Evolutionary conservation across 805 yeast species (phyloP).

Genomic region (Yarrowia hollandica): DNA sequence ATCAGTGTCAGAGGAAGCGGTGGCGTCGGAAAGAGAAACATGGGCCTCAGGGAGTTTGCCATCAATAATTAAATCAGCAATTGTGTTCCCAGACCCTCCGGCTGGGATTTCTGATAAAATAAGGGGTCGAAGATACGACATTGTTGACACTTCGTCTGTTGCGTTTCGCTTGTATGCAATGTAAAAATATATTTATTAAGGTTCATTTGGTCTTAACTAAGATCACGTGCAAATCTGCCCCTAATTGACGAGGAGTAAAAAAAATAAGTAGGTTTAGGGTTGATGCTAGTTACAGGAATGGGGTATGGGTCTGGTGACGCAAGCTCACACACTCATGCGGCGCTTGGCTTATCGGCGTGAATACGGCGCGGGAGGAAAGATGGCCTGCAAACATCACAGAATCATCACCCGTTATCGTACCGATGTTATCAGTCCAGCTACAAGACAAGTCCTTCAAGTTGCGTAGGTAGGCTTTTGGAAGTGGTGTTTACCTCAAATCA

Average conservation of each 20-base stretch:
- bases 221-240: constrained; percentile 7
- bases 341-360: constrained; percentile 21
- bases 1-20: constrained; percentile 6
- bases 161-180: constrained; percentile 10
- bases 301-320: not conserved
- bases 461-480: no score
- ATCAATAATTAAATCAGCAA: constrained; percentile 16
- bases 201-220: no score
- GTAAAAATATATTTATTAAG: constrained; percentile 6
- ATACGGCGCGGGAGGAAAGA: constrained; percentile 9
- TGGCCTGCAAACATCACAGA: not conserved
- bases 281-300: not conserved
- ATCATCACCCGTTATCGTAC: not conserved
- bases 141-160: not conserved
- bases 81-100: constrained; percentile 16
- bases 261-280: not conserved
- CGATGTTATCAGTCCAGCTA: not conserved
- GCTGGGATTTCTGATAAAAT: constrained; percentile 3
- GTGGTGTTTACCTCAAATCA: no score
- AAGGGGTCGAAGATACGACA: constrained; percentile 19
- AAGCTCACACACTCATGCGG: not conserved
- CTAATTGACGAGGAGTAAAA: not conserved
- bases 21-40: constrained; percentile 5
- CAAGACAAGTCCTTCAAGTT: no score
- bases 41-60: constrained; percentile 24